These are phyloP conservation scores for Trichoderma reesei DNA, from an alignment of 495 filamentous ascomycete species.

Conservation along the genomic window DNA sequence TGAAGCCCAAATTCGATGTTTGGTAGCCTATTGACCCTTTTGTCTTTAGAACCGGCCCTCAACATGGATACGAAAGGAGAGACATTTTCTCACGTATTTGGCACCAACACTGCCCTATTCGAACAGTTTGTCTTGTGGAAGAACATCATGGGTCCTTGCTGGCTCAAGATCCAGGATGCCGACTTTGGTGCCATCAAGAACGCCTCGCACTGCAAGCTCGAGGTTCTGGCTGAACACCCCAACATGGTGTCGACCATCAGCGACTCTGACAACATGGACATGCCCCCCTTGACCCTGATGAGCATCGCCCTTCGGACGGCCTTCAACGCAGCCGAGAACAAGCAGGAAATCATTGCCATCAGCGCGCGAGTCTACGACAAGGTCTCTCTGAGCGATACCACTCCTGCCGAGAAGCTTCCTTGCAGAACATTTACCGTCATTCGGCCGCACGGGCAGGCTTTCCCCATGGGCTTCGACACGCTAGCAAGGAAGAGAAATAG, in stretches of 20 bases:
- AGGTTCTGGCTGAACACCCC: constrained; percentile 71
- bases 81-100: constrained; percentile 92
- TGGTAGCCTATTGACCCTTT: constrained; percentile 11
- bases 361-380: constrained; percentile 90
- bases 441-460: constrained; percentile 64
- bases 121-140: constrained; percentile 98
- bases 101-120: constrained; percentile 85
- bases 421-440: constrained; percentile 88
- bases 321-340: constrained; percentile 88
- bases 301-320: constrained; percentile 80
- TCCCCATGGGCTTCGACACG: constrained; percentile 76
- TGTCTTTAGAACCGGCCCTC: constrained; percentile 46
- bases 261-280: constrained; percentile 68
- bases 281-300: constrained; percentile 87
- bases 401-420: constrained; percentile 74
- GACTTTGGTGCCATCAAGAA: constrained; percentile 81
- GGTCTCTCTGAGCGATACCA: constrained; percentile 77
- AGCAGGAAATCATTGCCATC: constrained; percentile 85
- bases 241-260: constrained; percentile 56
- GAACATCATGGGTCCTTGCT: constrained; percentile 96
- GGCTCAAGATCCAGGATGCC: constrained; percentile 78
- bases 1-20: background rate
- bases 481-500: constrained; percentile 51
- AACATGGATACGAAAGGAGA: constrained; percentile 57
- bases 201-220: constrained; percentile 92